phyloP scores from a whole-genome alignment of 148 eudicot species.

The Chenopodium suecicum region DNA sequence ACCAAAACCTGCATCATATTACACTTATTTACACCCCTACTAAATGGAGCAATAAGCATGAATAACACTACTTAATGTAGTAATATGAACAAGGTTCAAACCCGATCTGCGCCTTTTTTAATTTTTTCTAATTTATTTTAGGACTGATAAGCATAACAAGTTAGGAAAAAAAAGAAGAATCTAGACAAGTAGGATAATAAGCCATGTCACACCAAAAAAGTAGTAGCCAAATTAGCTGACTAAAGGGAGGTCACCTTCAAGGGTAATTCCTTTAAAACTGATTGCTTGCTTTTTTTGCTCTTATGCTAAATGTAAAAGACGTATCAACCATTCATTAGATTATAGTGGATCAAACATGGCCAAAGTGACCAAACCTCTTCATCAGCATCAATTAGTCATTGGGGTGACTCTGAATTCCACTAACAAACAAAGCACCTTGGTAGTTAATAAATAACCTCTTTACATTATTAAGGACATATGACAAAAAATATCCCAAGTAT shows the following conservation, averaged over 20 bases:
- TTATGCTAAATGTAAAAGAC: background rate
- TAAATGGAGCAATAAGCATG: background rate
- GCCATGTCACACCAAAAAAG: constrained; percentile 40
- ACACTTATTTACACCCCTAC: constrained; percentile 8
- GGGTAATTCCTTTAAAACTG: constrained; percentile 24
- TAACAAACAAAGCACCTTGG: constrained; percentile 30
- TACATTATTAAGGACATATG: background rate
- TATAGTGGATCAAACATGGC: constrained; percentile 44
- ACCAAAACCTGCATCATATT: constrained; percentile 2
- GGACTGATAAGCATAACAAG: constrained; percentile 21
- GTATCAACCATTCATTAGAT: constrained; percentile 20
- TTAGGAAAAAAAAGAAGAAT: constrained; percentile 20
- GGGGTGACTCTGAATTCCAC: constrained; percentile 52
- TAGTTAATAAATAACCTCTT: constrained; percentile 16
- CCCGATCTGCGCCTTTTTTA: constrained; percentile 13
- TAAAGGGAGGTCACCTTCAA: constrained; percentile 19
- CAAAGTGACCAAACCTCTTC: constrained; percentile 41
- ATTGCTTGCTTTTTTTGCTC: constrained; percentile 33
- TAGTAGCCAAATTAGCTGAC: constrained; percentile 44
- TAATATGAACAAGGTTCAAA: constrained; percentile 14
- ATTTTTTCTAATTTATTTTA: background rate
- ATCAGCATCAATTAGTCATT: constrained; percentile 36
- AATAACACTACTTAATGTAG: background rate
- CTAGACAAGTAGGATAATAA: constrained; percentile 32
- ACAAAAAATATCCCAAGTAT: background rate